Evolutionary conservation across 495 filamentous ascomycete species (phyloP).

Genomic region (Neurospora tetraspora): DNA sequence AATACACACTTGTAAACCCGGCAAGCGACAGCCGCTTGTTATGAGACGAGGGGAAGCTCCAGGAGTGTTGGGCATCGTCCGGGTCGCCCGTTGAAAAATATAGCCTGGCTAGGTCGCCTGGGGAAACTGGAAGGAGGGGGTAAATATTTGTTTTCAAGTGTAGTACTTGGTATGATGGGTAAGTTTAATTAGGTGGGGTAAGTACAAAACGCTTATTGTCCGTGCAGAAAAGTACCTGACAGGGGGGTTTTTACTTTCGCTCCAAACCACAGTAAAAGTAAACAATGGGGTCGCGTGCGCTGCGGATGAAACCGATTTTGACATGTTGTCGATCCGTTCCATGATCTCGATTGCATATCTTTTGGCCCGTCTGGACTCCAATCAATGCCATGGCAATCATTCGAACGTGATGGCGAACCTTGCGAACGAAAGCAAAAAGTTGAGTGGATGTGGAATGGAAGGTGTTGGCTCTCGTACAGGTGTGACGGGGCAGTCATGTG

Average conservation of each 20-base stretch:
- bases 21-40: neutral
- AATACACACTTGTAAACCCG: neutral
- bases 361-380: too few relatives aligned
- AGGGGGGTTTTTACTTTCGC: too few relatives aligned
- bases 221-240: too few relatives aligned
- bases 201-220: too few relatives aligned
- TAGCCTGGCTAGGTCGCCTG: neutral
- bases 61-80: neutral
- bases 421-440: neutral
- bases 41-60: neutral
- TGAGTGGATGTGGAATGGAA: neutral
- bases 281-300: neutral
- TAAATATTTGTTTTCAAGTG: neutral
- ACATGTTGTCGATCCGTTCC: neutral
- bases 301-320: neutral
- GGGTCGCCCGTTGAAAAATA: neutral
- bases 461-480: neutral
- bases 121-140: neutral
- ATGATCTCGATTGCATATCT: neutral
- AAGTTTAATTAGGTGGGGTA: too few relatives aligned
- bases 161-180: too few relatives aligned
- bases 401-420: neutral
- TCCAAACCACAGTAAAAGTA: neutral
- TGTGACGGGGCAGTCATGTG: neutral
- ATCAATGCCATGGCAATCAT: neutral